phyloP scores from a whole-genome alignment of 1,284 basidiomycete genomes.

The Fomitopsis betulina region DNA sequence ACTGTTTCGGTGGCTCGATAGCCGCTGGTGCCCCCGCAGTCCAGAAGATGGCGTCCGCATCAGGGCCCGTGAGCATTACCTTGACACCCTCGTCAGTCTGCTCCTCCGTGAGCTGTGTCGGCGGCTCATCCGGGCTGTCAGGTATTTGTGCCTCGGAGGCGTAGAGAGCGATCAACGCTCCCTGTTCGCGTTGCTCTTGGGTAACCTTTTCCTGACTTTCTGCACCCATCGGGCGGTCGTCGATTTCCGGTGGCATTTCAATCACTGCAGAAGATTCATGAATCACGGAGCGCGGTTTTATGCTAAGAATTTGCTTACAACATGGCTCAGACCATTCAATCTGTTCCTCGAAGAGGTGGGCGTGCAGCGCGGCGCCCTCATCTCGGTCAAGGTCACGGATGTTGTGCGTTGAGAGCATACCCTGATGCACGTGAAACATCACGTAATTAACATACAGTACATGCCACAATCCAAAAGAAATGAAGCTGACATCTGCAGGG shows the following conservation, averaged over 20 bases:
- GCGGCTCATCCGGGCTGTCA: constrained; percentile 70
- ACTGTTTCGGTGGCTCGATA: constrained; percentile 33
- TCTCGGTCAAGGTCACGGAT: constrained; percentile 79
- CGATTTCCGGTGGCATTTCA: constrained; percentile 55
- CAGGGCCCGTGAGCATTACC: constrained; percentile 63
- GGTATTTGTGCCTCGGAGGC: constrained; percentile 65
- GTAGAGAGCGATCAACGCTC: constrained; percentile 70
- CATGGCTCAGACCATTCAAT: constrained; percentile 78
- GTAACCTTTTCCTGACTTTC: constrained; percentile 59
- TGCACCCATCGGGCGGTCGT: constrained; percentile 50
- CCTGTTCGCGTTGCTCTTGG: constrained; percentile 74
- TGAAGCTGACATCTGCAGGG: constrained; percentile 67
- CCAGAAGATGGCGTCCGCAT: constrained; percentile 64
- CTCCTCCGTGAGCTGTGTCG: constrained; percentile 54
- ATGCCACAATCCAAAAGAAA: constrained; percentile 33
- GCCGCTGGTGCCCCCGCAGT: constrained; percentile 36
- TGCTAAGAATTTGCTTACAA: constrained; percentile 41
- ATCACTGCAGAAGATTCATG: constrained; percentile 40
- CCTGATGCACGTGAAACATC: constrained; percentile 46
- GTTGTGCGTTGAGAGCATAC: constrained; percentile 58
- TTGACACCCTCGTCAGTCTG: constrained; percentile 59
- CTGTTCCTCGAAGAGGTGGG: constrained; percentile 75
- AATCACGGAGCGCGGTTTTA: constrained; percentile 11
- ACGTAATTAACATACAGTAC: constrained; percentile 55
- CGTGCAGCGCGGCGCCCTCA: constrained; percentile 78